These are phyloP conservation scores for Phycomyces blakesleeanus DNA, from an alignment of 192 early-diverging fungal genomes.

Conservation along the genomic window DNA sequence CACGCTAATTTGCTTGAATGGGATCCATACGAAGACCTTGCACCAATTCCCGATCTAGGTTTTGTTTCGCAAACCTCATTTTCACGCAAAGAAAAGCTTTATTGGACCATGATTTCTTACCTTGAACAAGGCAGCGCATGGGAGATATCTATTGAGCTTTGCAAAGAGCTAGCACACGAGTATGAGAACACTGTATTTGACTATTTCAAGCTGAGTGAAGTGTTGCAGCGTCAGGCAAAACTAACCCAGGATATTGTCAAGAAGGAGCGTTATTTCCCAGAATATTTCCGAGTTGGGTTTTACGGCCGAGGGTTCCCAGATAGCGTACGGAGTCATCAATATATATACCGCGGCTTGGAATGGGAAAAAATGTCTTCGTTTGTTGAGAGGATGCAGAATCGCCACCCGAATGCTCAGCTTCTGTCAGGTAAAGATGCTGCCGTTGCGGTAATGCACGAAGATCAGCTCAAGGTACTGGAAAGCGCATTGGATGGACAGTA, in stretches of 20 bases:
- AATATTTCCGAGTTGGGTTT: constrained; percentile 73
- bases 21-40: constrained; percentile 45
- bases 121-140: constrained; percentile 63
- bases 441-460: constrained; percentile 25
- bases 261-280: constrained; percentile 50
- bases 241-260: constrained; percentile 46
- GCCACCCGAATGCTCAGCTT: constrained; percentile 57
- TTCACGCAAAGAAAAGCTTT: constrained; percentile 62
- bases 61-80: constrained; percentile 50
- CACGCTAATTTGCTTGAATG: constrained; percentile 66
- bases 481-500: constrained; percentile 43
- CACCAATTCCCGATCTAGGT: constrained; percentile 50
- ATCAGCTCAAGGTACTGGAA: constrained; percentile 43
- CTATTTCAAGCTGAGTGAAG: constrained; percentile 51
- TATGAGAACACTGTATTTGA: constrained; percentile 55
- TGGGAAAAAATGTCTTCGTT: constrained; percentile 76
- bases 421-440: constrained; percentile 41
- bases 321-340: constrained; percentile 57
- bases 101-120: constrained; percentile 53
- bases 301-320: constrained; percentile 59
- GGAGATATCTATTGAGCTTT: constrained; percentile 68
- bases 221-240: constrained; percentile 52
- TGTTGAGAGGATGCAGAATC: constrained; percentile 62
- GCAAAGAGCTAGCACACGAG: constrained; percentile 55
- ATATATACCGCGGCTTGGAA: constrained; percentile 64